These are phyloP conservation scores for Fagopyrum homotropicum DNA, from an alignment of 148 eudicot genomes.

Conservation along the genomic window DNA sequence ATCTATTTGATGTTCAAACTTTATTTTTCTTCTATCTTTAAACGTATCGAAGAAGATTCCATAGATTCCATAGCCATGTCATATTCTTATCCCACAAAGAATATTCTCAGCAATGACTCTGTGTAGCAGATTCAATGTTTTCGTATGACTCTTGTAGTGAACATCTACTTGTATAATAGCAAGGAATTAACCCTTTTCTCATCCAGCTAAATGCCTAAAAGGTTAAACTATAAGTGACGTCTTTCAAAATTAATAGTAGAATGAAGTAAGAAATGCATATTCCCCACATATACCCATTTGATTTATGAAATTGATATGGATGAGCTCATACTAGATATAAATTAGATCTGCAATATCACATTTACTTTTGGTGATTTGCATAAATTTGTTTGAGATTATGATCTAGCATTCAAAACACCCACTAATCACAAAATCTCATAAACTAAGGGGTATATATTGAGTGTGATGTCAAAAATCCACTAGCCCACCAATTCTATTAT, in stretches of 20 bases:
- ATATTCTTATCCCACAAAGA: no score
- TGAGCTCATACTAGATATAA: slow-evolving; percentile 2
- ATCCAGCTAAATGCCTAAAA: no score
- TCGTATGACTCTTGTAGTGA: no score
- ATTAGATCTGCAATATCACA: slow-evolving; percentile 1
- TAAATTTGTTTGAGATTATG: slow-evolving; percentile 3
- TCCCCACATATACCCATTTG: not conserved
- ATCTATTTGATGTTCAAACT: slow-evolving; percentile 4
- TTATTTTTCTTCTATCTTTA: no score
- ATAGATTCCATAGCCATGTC: no score
- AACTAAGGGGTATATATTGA: slow-evolving; percentile 2
- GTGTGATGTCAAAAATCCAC: slow-evolving; percentile 10
- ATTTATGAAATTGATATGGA: not conserved
- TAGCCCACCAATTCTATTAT: not conserved
- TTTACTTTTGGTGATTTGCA: slow-evolving; percentile 6
- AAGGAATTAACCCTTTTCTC: no score
- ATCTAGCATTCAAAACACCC: not conserved
- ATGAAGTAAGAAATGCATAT: not conserved
- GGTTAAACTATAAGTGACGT: no score
- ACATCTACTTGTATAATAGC: no score
- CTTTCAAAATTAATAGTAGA: no score
- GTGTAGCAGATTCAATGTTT: no score
- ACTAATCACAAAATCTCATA: slow-evolving; percentile 10
- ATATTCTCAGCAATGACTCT: no score
- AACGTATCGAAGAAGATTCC: no score